Evolutionary conservation across 306 rosid genomes (phyloP).

Genomic region (Vigna radiata): DNA sequence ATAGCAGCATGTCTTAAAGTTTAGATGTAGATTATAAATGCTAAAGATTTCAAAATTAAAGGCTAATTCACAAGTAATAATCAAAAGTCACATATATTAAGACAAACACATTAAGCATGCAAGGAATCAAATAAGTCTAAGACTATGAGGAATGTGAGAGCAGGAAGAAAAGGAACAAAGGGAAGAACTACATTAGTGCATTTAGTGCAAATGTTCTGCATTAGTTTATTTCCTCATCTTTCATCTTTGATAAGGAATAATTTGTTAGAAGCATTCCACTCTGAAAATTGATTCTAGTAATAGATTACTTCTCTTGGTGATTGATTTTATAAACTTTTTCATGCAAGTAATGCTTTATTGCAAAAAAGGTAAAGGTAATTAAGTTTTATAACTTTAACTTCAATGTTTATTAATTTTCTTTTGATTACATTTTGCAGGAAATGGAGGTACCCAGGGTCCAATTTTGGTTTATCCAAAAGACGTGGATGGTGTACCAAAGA

Average conservation of each 20-base stretch:
- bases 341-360: background rate
- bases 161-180: background rate
- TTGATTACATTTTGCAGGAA: slow-evolving; percentile 52
- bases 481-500: slow-evolving; percentile 62
- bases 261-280: slow-evolving; percentile 8
- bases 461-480: slow-evolving; percentile 62
- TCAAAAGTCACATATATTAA: background rate
- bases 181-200: too few species aligned
- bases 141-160: background rate
- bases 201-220: background rate
- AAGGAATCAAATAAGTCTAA: background rate
- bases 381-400: background rate
- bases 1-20: background rate
- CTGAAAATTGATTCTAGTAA: background rate
- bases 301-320: background rate
- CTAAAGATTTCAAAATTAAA: background rate
- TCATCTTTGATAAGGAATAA: background rate
- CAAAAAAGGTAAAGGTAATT: background rate
- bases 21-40: background rate
- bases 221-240: slow-evolving; percentile 3
- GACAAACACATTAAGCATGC: background rate
- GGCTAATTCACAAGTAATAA: background rate
- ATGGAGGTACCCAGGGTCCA: slow-evolving; percentile 58
- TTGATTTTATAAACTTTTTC: slow-evolving; percentile 1
- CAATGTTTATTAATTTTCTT: background rate